These are phyloP conservation scores for Psilocybe cyanescens DNA, from an alignment of 768 basidiomycete species.

Conservation along the genomic window DNA sequence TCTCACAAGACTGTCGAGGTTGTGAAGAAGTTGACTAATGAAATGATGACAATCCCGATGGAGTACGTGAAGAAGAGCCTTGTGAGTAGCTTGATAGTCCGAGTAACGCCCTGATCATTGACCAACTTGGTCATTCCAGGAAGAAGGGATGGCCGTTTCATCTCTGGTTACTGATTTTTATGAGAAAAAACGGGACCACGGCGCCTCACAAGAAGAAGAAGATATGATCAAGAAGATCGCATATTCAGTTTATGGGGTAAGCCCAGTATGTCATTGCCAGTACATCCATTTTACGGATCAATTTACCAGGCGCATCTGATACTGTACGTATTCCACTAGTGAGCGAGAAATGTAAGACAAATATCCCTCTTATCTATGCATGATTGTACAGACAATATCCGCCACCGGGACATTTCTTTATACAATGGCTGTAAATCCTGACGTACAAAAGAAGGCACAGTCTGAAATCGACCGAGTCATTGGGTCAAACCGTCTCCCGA, in stretches of 20 bases:
- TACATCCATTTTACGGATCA: background rate
- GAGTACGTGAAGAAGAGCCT: conserved; percentile 9
- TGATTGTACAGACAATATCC: conserved; percentile 11
- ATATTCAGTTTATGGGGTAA: conserved; percentile 18
- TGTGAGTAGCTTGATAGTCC: background rate
- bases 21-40: background rate
- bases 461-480: conserved; percentile 36
- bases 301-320: conserved; percentile 13
- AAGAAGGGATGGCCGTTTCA: conserved; percentile 13
- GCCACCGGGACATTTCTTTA: conserved; percentile 28
- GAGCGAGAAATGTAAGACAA: no score
- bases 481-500: conserved; percentile 32
- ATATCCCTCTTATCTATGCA: background rate
- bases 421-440: conserved; percentile 32
- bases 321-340: conserved; percentile 5
- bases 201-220: conserved; percentile 11
- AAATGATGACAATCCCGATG: conserved; percentile 9
- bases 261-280: background rate
- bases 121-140: background rate
- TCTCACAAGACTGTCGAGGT: conserved; percentile 2
- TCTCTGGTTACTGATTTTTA: conserved; percentile 16
- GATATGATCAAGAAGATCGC: conserved; percentile 10
- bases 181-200: conserved; percentile 6
- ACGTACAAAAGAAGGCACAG: conserved; percentile 37
- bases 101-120: background rate